phyloP scores from a whole-genome alignment of 306 rosid species.

The Cyclanthera cordifolia region DNA sequence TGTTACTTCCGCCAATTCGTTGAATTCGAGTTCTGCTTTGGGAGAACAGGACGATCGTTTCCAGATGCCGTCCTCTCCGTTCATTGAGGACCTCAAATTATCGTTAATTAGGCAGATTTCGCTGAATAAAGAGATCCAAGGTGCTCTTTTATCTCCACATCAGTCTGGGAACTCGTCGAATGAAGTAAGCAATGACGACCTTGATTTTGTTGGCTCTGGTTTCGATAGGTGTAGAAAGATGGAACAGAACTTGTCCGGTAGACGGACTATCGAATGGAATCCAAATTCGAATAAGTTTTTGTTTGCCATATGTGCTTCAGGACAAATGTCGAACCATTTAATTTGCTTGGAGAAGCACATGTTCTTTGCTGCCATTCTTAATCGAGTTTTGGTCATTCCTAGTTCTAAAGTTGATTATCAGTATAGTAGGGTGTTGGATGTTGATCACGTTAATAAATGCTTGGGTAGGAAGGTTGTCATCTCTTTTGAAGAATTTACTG shows the following conservation, averaged over 20 bases:
- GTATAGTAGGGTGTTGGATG: slow-evolving; percentile 61
- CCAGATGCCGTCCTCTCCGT: too few species aligned
- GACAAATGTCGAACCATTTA: slow-evolving; percentile 94
- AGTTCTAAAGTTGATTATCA: slow-evolving; percentile 64
- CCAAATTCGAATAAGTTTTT: slow-evolving; percentile 52
- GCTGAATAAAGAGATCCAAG: slow-evolving; percentile 56
- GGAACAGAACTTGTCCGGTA: slow-evolving; percentile 42
- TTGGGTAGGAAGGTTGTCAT: slow-evolving; percentile 70
- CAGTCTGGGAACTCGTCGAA: slow-evolving; percentile 28
- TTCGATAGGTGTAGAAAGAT: slow-evolving; percentile 48
- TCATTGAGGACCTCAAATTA: slow-evolving; percentile 40
- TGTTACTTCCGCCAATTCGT: not conserved
- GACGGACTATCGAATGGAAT: slow-evolving; percentile 72
- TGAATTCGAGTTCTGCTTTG: slow-evolving; percentile 15
- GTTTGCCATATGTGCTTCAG: slow-evolving; percentile 71
- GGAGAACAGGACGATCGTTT: not conserved
- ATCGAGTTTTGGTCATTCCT: slow-evolving; percentile 74
- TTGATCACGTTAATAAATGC: slow-evolving; percentile 65
- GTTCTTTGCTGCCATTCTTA: slow-evolving; percentile 79
- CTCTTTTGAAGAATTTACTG: slow-evolving; percentile 59
- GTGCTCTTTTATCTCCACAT: slow-evolving; percentile 50
- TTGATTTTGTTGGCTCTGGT: slow-evolving; percentile 20
- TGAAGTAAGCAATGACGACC: slow-evolving; percentile 14
- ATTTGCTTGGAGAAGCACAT: slow-evolving; percentile 93
- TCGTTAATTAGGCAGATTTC: slow-evolving; percentile 50